Base-by-base conservation (phyloP, 2,329 filamentous ascomycete genomes). In the Teratosphaeria viscida region DNA sequence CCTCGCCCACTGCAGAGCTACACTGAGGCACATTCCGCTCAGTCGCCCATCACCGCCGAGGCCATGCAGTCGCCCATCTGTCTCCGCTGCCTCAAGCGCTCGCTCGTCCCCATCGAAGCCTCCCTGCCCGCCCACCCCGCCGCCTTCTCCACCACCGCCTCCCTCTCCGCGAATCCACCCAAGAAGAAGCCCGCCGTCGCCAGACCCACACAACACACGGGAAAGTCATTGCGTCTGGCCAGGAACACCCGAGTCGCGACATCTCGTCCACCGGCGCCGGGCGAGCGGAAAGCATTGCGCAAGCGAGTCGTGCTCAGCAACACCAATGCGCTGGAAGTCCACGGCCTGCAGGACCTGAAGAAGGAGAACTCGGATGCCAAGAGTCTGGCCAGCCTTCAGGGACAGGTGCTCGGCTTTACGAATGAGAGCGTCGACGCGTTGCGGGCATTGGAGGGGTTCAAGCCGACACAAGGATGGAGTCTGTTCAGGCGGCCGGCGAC, bases 231-330 rank as follows among this genome's bases (percentile, higher is more conserved):
- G 11, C 61, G 65, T 14, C 60, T 72, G 23, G 59, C 60, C 39
- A 71, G 71, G 60, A 71, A 70, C 55, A 68, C 59, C 53, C 69
- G 70, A 34, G 58, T 60, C 16, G 35, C 62, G 3, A 66, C 58
- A 11, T 62, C 63, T 7, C 63, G 67, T 39, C 70, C 70, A 5
- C 69, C 69, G 4, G 69, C 65, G 12, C 80, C 84, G 2, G 92
- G 92, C 65, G 92, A 96, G 79, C 85, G 92, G 65, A 95, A 91
- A 76, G 89, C 89, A 32, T 80, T 89, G 71, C 86, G 91, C 65
- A 96, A 95, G 79, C 85, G 89, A 66, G 89, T 99, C 69, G 85
- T 95, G 61, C 84, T 99, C 62, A 92, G 88, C 79, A 99, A 97
- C 77, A 88, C 89, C 74, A 97, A 96, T 76, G 94, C 94, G 56